These are phyloP conservation scores for Juglanconis oblonga DNA, from an alignment of 2,329 filamentous ascomycete genomes.

Conservation along the genomic window DNA sequence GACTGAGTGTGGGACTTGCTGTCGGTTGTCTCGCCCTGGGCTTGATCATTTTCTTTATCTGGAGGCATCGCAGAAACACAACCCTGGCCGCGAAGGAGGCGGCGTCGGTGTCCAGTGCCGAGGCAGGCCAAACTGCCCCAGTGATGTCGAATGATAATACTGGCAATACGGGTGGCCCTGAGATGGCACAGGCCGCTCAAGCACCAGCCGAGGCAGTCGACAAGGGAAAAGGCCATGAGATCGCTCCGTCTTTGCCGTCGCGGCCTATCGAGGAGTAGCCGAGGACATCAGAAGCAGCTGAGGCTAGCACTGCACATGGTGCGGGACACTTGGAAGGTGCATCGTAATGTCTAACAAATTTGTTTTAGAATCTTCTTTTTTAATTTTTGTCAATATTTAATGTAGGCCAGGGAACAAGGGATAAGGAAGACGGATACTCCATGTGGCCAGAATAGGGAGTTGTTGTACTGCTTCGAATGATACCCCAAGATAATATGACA, in stretches of 20 bases:
- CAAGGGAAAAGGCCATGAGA: constrained; percentile 10
- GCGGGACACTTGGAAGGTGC: not conserved
- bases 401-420: too few relatives aligned
- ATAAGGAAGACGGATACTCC: not conserved
- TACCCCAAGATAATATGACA: not conserved
- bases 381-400: too few relatives aligned
- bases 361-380: not conserved
- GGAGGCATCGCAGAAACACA: constrained; percentile 12
- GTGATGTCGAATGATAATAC: not conserved
- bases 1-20: constrained; percentile 9
- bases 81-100: not conserved
- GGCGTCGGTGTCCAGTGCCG: constrained; percentile 1
- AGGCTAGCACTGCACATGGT: not conserved
- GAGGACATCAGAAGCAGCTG: not conserved
- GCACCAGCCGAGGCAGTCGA: not conserved
- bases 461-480: not conserved
- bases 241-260: not conserved
- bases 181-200: constrained; percentile 1
- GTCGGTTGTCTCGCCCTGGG: constrained; percentile 4
- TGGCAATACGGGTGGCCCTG: not conserved
- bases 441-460: too few relatives aligned
- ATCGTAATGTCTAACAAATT: too few relatives aligned
- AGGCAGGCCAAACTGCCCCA: not conserved
- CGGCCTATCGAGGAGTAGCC: not conserved
- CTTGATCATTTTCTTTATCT: constrained; percentile 5